phyloP scores from a whole-genome alignment of 148 eudicot genomes.

The Rheum nobile region DNA sequence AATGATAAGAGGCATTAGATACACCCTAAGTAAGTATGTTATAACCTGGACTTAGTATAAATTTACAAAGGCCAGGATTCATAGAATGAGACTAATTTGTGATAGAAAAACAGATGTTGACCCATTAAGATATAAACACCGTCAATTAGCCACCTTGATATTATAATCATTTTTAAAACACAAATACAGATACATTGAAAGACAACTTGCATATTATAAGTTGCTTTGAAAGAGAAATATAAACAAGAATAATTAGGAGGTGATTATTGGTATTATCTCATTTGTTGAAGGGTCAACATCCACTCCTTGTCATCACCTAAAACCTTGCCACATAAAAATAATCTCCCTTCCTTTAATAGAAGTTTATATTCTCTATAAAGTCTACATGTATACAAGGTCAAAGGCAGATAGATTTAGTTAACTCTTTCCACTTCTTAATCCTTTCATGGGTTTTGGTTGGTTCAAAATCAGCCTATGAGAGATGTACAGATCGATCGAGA shows the following conservation, averaged over 20 bases:
- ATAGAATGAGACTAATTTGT: neutral
- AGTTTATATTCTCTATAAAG: slow-evolving; percentile 17
- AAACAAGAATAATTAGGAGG: slow-evolving; percentile 20
- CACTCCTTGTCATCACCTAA: slow-evolving; percentile 64
- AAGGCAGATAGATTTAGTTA: neutral
- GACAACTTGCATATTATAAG: neutral
- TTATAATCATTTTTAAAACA: neutral
- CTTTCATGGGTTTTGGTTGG: neutral
- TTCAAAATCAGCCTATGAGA: neutral
- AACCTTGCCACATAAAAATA: slow-evolving; percentile 34
- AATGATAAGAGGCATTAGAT: too few species aligned
- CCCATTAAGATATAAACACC: slow-evolving; percentile 17
- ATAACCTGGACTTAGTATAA: neutral
- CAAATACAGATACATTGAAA: slow-evolving; percentile 11
- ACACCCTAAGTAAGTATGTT: too few species aligned
- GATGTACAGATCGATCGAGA: neutral
- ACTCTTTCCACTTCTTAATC: neutral
- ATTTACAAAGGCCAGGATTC: neutral
- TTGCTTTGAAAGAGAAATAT: slow-evolving; percentile 13
- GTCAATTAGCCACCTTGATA: neutral
- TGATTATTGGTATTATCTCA: slow-evolving; percentile 53
- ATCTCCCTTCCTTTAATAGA: slow-evolving; percentile 48
- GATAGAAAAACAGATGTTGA: neutral
- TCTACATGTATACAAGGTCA: slow-evolving; percentile 9
- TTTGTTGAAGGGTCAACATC: slow-evolving; percentile 80